Base-by-base conservation (phyloP, 2,329 filamentous ascomycete species). In the Podosphaera leucotricha region DNA sequence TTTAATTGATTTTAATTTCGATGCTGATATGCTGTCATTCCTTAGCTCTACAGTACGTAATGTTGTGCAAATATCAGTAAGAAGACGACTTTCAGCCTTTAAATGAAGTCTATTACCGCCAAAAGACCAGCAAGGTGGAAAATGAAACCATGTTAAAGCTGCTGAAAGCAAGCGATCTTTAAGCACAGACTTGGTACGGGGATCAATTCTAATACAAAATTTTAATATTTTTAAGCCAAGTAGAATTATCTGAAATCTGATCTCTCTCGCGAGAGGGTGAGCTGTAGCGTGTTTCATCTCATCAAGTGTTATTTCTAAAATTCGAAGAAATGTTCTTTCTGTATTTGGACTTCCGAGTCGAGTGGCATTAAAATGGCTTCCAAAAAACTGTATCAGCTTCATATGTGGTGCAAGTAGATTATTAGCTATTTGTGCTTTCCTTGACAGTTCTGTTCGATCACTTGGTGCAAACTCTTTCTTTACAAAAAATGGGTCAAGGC, bases 401-500 rank as follows among this genome's bases (percentile, higher is more conserved):
- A 82, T 75, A 59, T 98, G 90, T 3, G 90, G 90, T 6, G 83
- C 77, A 35, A 98, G 72, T 43, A 87, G 64, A 54, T 90, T 80
- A 54, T 92, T 82, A 1, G 85, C 77, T 22, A 72, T 64, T 53
- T 90, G 80, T 55, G 87, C 84, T 43, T 76, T 72, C 60, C 77
- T 83, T 15, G 75, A 68, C 50, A 94, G 66, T 13, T 71, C 64
- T 46, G 77, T 74, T 53, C 82, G 78, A 56, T 94, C 85, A 45
- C 82, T 92, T 1, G 90, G 87, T 3, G 87, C 81, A 55, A 94
- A 92, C 56, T 99, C 90, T 58, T 90, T 78, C 55, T 80, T 87
- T 30, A 85, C 64, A 53, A 85, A 90, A 62, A 99, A 92, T 0
- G 92, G 86, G 57, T 98, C 86, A 0, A 73, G 66, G 51, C 86